These are phyloP conservation scores for Thielaviopsis punctulata DNA, from an alignment of 2,329 filamentous ascomycete species.

Conservation along the genomic window DNA sequence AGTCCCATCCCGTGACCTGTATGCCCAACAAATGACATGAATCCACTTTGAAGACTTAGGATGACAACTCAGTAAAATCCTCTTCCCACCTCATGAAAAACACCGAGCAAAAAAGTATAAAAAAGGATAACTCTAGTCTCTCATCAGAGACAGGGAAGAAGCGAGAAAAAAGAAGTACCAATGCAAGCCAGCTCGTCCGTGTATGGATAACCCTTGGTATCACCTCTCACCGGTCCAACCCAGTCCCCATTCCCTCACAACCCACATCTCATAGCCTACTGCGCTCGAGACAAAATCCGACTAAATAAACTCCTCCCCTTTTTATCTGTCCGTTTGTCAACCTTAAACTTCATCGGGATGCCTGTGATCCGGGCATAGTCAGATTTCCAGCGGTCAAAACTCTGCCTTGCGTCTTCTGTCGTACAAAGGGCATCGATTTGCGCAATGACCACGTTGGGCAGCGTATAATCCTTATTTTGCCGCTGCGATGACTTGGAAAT, in stretches of 20 bases:
- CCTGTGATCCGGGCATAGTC: conserved; percentile 6
- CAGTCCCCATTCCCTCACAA: background rate
- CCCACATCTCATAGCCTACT: background rate
- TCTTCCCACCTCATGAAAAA: background rate
- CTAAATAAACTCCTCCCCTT: conserved; percentile 5
- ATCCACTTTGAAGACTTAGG: background rate
- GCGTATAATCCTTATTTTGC: conserved; percentile 3
- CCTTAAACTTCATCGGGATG: conserved; percentile 7
- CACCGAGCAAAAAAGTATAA: background rate
- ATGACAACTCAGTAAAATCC: background rate
- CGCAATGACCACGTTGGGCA: conserved; percentile 9
- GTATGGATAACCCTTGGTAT: background rate
- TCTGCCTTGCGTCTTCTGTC: conserved; percentile 8
- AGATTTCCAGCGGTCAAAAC: conserved; percentile 6
- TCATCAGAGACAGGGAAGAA: background rate
- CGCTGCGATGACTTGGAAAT: conserved; percentile 7
- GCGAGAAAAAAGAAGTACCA: background rate
- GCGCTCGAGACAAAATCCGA: conserved; percentile 7
- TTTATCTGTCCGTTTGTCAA: conserved; percentile 2
- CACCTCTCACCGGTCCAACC: background rate
- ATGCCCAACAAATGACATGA: background rate
- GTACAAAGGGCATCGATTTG: conserved; percentile 10
- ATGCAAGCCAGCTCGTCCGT: background rate
- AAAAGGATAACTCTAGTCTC: background rate
- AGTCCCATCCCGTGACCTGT: background rate